Conservation (phyloP, 1,284 basidiomycete species). For the Rhodotorula sp. region DNA sequence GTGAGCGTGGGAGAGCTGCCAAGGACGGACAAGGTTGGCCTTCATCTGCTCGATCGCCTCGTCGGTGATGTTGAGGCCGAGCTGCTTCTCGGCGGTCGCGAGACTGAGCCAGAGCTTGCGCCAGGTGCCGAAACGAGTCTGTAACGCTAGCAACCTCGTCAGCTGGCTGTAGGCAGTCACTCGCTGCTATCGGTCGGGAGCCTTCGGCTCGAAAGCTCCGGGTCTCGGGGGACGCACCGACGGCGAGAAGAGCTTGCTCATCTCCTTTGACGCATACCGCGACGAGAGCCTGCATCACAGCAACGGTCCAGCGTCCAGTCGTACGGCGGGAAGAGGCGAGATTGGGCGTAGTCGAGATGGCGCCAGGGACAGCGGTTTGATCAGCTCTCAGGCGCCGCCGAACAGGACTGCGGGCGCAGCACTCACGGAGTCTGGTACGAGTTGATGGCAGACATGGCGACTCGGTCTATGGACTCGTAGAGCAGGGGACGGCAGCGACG, state of each 20-base stretch:
- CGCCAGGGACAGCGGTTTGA: neutral
- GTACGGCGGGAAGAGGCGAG: neutral
- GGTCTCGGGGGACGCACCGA: conserved; percentile 56
- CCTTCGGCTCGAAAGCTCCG: too few relatives aligned
- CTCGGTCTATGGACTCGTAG: neutral
- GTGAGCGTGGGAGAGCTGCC: neutral
- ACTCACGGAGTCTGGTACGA: conserved; percentile 46
- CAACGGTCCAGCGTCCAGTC: neutral
- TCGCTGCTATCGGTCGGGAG: too few relatives aligned
- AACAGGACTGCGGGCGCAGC: neutral
- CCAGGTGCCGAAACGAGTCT: conserved; percentile 98
- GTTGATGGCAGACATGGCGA: conserved; percentile 33
- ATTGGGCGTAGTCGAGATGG: neutral
- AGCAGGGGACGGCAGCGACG: neutral
- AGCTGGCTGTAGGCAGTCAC: neutral
- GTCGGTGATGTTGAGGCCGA: conserved; percentile 85
- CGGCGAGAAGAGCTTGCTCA: conserved; percentile 92
- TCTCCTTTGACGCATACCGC: conserved; percentile 98
- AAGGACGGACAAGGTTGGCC: conserved; percentile 67
- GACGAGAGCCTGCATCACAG: conserved; percentile 53
- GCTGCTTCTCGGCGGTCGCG: conserved; percentile 92
- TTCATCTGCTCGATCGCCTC: conserved; percentile 93
- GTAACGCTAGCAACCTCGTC: neutral
- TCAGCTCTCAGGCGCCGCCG: neutral
- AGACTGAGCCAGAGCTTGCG: conserved; percentile 93